Percentiles rank a stretch among this genome's conserved stretches.
These are phyloP conservation scores for Bidens hawaiensis DNA, from an alignment of 140 eudicot genomes.

Conservation along the genomic window DNA sequence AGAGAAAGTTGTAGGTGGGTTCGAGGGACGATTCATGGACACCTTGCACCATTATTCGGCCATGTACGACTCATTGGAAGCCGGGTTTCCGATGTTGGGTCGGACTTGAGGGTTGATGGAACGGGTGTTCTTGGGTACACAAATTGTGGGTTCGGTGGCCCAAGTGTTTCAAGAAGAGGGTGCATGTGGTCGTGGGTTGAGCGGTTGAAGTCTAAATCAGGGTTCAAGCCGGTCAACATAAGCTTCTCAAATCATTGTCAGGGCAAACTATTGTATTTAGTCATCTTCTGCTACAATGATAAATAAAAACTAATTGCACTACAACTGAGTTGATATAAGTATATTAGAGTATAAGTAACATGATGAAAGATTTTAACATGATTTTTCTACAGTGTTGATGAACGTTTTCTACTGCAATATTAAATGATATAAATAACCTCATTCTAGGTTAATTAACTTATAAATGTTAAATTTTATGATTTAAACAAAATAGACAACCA, in stretches of 20 bases:
- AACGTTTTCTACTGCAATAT: too few species aligned
- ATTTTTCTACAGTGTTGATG: too few species aligned
- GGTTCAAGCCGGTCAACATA: slow-evolving; percentile 36
- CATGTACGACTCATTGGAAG: slow-evolving; percentile 60
- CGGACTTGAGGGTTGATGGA: slow-evolving; percentile 64
- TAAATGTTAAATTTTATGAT: too few species aligned
- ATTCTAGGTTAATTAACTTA: too few species aligned
- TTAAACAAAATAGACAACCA: too few species aligned
- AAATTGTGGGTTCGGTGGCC: slow-evolving; percentile 52
- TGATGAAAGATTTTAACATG: too few species aligned
- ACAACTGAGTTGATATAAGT: too few species aligned
- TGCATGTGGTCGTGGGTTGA: slow-evolving; percentile 46
- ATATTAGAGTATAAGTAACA: too few species aligned
- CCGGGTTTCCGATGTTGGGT: slow-evolving; percentile 70
- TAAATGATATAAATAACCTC: too few species aligned
- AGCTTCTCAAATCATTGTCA: slow-evolving; percentile 80
- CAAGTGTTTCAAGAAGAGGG: too few species aligned
- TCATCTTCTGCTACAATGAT: too few species aligned
- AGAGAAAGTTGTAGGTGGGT: slow-evolving; percentile 34
- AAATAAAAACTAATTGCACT: too few species aligned
- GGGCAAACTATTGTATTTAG: slow-evolving; percentile 53
- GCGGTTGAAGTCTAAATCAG: slow-evolving; percentile 33
- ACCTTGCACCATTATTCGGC: slow-evolving; percentile 63
- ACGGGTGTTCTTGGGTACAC: slow-evolving; percentile 60
- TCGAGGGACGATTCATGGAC: slow-evolving; percentile 64